These are phyloP conservation scores for Xylariomycetidae sp. DNA, from an alignment of 2,329 filamentous ascomycete species.

Conservation along the genomic window DNA sequence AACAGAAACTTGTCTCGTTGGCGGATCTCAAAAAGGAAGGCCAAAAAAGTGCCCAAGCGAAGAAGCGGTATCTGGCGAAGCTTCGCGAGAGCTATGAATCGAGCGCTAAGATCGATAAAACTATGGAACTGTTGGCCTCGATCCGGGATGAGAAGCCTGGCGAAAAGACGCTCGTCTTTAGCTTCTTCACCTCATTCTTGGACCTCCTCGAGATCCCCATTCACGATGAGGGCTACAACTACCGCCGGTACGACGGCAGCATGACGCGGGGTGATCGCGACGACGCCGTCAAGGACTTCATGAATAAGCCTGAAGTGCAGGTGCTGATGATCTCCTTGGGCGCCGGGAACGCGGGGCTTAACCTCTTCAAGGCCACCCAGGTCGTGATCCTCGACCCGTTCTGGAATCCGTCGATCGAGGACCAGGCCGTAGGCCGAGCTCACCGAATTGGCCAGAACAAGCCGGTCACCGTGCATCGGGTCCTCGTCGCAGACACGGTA, in stretches of 20 bases:
- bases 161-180: conserved; percentile 79
- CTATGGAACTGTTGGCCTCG: conserved; percentile 56
- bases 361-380: conserved; percentile 75
- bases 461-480: conserved; percentile 72
- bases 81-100: conserved; percentile 66
- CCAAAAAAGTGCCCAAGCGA: too few relatives aligned
- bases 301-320: conserved; percentile 50
- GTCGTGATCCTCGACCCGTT: conserved; percentile 91
- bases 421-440: conserved; percentile 85
- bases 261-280: conserved; percentile 66
- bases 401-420: conserved; percentile 92
- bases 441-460: conserved; percentile 79
- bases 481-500: conserved; percentile 72
- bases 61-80: conserved; percentile 69
- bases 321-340: conserved; percentile 77
- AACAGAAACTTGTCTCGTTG: too few relatives aligned
- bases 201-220: conserved; percentile 74
- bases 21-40: too few relatives aligned
- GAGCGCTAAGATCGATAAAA: conserved; percentile 71
- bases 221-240: conserved; percentile 48
- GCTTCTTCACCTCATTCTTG: conserved; percentile 74
- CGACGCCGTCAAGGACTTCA: conserved; percentile 62
- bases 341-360: conserved; percentile 80
- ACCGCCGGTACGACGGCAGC: conserved; percentile 71
- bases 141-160: conserved; percentile 42